Percentiles rank a stretch among this genome's conserved stretches.
phyloP scores from a whole-genome alignment of 495 filamentous ascomycete genomes.

The Penicillium herquei region DNA sequence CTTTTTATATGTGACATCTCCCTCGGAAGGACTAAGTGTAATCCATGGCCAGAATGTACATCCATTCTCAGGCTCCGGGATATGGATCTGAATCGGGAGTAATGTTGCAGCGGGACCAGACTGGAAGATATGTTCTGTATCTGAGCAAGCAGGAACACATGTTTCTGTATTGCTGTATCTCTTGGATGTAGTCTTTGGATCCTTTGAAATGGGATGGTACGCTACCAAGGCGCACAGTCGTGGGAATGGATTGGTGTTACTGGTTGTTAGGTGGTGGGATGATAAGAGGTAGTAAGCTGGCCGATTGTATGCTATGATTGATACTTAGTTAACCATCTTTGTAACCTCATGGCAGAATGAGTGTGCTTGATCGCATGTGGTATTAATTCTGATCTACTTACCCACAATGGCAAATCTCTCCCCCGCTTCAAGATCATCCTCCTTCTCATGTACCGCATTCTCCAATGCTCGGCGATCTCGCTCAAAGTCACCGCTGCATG shows the following conservation, averaged over 20 bases:
- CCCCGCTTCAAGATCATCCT: slow-evolving; percentile 43
- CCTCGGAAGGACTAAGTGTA: slow-evolving; percentile 13
- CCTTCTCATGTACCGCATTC: slow-evolving; percentile 46
- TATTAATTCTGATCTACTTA: slow-evolving; percentile 19
- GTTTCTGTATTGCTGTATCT: slow-evolving; percentile 1
- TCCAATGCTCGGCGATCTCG: slow-evolving; percentile 34
- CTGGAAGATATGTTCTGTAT: slow-evolving; percentile 36
- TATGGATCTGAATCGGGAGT: slow-evolving; percentile 52
- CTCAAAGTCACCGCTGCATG: slow-evolving; percentile 39
- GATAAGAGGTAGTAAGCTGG: slow-evolving; percentile 56
- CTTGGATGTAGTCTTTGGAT: slow-evolving; percentile 5
- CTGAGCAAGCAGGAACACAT: slow-evolving; percentile 24
- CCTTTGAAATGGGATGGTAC: slow-evolving; percentile 51
- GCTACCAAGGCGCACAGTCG: slow-evolving; percentile 52
- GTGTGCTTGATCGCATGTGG: no score
- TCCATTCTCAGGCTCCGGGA: slow-evolving; percentile 47
- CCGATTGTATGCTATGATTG: slow-evolving; percentile 49
- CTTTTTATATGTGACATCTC: slow-evolving; percentile 35
- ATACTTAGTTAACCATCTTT: neutral
- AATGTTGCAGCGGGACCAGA: slow-evolving; percentile 28
- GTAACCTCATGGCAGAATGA: no score
- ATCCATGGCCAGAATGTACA: slow-evolving; percentile 31
- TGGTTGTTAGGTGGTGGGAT: slow-evolving; percentile 44
- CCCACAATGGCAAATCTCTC: slow-evolving; percentile 49
- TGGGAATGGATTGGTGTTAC: slow-evolving; percentile 40